phyloP scores from a whole-genome alignment of 192 early-diverging fungal genomes.

The Cladochytrium replicatum region DNA sequence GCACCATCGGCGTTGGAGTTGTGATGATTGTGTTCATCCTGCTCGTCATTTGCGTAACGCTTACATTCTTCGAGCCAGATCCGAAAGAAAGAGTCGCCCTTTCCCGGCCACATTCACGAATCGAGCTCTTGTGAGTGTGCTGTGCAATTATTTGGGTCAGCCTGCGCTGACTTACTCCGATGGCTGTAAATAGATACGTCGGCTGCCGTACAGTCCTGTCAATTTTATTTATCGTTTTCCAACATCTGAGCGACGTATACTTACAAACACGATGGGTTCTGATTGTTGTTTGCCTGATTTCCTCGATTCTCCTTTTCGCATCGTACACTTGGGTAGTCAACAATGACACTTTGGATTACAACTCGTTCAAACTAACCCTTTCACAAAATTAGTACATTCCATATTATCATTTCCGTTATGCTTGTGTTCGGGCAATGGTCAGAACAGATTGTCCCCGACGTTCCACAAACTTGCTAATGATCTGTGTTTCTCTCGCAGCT shows the following conservation, averaged over 20 bases:
- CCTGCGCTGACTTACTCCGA: no score
- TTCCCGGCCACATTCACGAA: slow-evolving; percentile 24
- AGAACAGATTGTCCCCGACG: background rate
- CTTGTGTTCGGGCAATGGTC: slow-evolving; percentile 11
- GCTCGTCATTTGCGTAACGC: slow-evolving; percentile 21
- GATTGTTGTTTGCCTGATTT: no score
- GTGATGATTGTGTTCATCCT: no score
- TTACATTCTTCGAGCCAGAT: slow-evolving; percentile 37
- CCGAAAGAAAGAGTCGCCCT: slow-evolving; percentile 21
- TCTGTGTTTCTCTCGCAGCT: no score
- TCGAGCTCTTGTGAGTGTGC: slow-evolving; percentile 28
- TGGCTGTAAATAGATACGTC: no score
- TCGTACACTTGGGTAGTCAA: no score
- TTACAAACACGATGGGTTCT: no score
- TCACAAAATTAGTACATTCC: slow-evolving; percentile 35
- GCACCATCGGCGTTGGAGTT: slow-evolving; percentile 14
- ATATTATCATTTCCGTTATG: slow-evolving; percentile 28
- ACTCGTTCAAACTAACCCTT: no score
- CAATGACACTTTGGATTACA: no score
- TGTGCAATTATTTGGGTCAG: no score
- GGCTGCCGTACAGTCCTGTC: slow-evolving; percentile 23
- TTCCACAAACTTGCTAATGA: no score
- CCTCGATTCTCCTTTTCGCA: no score
- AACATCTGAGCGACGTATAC: slow-evolving; percentile 21
- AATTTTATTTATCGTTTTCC: slow-evolving; percentile 19